Percentiles rank a stretch among this genome's conserved stretches.
Conservation (phyloP, 352 stramenopile genomes). For the Globisporangium nunn region DNA sequence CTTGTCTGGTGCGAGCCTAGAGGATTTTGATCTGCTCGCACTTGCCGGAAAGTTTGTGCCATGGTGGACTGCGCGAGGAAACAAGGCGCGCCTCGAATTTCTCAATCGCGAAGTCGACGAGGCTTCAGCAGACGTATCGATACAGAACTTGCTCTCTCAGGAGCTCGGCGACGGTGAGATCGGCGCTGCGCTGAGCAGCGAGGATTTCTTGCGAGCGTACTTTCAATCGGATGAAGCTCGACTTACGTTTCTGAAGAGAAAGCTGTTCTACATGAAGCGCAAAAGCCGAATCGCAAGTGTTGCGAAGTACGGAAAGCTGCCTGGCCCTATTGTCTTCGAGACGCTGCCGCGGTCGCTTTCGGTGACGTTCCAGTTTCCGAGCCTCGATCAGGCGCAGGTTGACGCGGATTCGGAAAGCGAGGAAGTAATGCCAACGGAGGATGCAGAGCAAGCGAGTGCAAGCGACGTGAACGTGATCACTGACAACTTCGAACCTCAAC, state of each 20-base stretch:
- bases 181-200: conserved; percentile 4
- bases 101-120: conserved; percentile 40
- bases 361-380: conserved; percentile 25
- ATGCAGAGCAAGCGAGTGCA: conserved; percentile 8
- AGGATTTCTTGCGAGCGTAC: conserved; percentile 40
- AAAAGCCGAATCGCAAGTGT: conserved; percentile 33
- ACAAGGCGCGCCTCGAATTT: conserved; percentile 47
- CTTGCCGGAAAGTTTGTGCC: conserved; percentile 40
- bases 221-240: conserved; percentile 33
- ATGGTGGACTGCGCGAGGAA: conserved; percentile 45
- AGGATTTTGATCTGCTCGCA: conserved; percentile 39
- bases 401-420: conserved; percentile 9
- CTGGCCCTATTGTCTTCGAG: conserved; percentile 37
- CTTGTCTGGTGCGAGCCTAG: conserved; percentile 23
- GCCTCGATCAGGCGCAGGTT: conserved; percentile 1
- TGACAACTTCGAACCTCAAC: background rate
- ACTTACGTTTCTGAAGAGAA: conserved; percentile 41
- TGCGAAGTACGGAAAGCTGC: conserved; percentile 33
- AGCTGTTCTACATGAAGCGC: conserved; percentile 36
- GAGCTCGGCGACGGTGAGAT: conserved; percentile 13
- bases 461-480: conserved; percentile 1
- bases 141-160: conserved; percentile 27
- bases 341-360: conserved; percentile 25
- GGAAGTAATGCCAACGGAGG: conserved; percentile 11
- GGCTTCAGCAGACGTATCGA: conserved; percentile 25